These are phyloP conservation scores for Pseudopyricularia javanii DNA, from an alignment of 2,329 filamentous ascomycete species.

Conservation along the genomic window DNA sequence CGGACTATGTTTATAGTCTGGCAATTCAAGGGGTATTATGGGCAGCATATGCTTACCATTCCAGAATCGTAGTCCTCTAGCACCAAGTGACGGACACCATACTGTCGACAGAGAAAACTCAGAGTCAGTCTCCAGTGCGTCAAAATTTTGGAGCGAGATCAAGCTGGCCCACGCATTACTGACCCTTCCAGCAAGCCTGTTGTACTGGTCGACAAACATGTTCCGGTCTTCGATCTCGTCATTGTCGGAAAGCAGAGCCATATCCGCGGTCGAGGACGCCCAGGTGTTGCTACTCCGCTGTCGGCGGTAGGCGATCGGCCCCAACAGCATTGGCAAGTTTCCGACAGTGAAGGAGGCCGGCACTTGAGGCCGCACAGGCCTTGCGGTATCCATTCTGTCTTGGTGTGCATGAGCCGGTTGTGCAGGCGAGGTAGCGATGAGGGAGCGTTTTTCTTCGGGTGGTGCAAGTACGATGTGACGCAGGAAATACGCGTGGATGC, in stretches of 20 bases:
- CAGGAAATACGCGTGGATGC: neutral
- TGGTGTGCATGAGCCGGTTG: neutral
- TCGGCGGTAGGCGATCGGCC: slow-evolving; percentile 3
- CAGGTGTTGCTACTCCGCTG: slow-evolving; percentile 38
- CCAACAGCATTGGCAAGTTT: neutral
- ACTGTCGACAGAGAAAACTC: slow-evolving; percentile 20
- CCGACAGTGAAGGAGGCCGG: neutral
- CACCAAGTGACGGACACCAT: slow-evolving; percentile 34
- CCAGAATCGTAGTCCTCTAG: slow-evolving; percentile 20
- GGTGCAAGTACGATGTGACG: neutral
- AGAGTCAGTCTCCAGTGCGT: neutral
- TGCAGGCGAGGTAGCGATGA: neutral
- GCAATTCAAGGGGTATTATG: neutral
- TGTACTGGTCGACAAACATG: slow-evolving; percentile 44
- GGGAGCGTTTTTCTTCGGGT: neutral
- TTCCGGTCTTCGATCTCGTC: slow-evolving; percentile 36
- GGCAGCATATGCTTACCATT: slow-evolving; percentile 16
- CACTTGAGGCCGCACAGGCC: neutral
- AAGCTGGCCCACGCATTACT: too few relatives aligned
- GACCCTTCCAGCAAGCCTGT: slow-evolving; percentile 46
- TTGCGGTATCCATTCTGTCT: neutral
- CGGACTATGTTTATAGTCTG: neutral
- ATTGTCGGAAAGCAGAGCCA: slow-evolving; percentile 30
- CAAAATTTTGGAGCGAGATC: too few relatives aligned
- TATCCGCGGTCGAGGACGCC: slow-evolving; percentile 42